A percentile compares a stretch with the other conserved stretches of the same genome.
These are phyloP conservation scores for Beauveria brongniartii DNA, from an alignment of 2,329 filamentous ascomycete species.

Conservation along the genomic window DNA sequence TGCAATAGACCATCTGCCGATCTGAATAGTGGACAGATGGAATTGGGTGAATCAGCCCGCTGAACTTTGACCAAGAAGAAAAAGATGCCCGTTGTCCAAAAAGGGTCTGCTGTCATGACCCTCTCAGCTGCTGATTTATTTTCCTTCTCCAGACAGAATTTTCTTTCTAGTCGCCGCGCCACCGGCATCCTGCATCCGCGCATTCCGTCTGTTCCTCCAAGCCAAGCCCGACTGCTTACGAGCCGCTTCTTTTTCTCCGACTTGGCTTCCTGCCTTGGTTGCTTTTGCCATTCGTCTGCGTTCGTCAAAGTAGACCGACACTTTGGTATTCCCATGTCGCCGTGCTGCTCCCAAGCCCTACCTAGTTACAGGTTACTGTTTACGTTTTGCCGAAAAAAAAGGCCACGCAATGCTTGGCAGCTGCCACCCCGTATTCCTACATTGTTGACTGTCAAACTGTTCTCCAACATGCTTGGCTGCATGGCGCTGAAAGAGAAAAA, in stretches of 20 bases:
- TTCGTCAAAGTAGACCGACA: too few relatives aligned
- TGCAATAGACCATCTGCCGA: not conserved
- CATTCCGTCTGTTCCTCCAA: not conserved
- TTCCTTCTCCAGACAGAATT: not conserved
- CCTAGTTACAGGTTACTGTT: too few relatives aligned
- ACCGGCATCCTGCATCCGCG: conserved; percentile 3
- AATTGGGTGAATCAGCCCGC: not conserved
- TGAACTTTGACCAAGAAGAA: not conserved
- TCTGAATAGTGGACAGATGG: not conserved
- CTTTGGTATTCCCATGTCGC: too few relatives aligned
- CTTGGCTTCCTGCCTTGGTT: not conserved
- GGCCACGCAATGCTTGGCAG: not conserved
- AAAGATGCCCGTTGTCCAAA: too few relatives aligned
- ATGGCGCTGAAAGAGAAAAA: not conserved
- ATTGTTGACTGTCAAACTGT: not conserved
- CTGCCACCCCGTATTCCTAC: not conserved
- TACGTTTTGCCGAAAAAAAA: too few relatives aligned
- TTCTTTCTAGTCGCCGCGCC: not conserved
- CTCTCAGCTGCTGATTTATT: not conserved
- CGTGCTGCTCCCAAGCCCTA: too few relatives aligned
- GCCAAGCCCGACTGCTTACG: not conserved
- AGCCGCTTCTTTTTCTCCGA: not conserved
- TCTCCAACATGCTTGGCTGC: not conserved
- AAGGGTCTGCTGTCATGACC: not conserved
- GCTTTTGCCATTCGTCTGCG: too few relatives aligned